Evolutionary conservation across 495 filamentous ascomycete species (phyloP).

Genomic region (Aspergillus funiculosus): DNA sequence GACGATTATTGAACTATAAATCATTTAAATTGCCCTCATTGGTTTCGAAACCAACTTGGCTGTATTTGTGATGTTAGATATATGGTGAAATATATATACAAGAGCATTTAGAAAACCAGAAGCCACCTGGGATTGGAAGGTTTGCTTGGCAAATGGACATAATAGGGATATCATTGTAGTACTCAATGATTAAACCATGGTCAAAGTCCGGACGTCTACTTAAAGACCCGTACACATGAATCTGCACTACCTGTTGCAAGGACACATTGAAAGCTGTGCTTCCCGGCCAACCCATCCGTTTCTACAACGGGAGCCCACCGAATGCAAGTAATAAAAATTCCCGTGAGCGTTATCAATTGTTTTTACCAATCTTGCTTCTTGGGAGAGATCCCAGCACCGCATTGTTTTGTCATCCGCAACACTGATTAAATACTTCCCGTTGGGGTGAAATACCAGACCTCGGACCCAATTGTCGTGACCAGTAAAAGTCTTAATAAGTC

Average conservation of each 20-base stretch:
- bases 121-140: no score
- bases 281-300: conserved; percentile 34
- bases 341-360: conserved; percentile 68
- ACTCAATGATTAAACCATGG: no score
- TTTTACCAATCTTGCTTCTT: conserved; percentile 88
- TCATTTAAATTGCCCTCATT: no score
- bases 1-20: neutral
- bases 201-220: no score
- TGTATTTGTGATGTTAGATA: no score
- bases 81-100: no score
- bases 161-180: no score
- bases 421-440: conserved; percentile 84
- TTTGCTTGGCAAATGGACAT: no score
- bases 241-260: conserved; percentile 54
- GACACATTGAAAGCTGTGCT: conserved; percentile 48
- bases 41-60: no score
- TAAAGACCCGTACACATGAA: conserved; percentile 12
- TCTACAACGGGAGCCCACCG: conserved; percentile 79
- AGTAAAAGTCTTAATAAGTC: conserved; percentile 74
- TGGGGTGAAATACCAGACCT: conserved; percentile 82
- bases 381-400: conserved; percentile 87
- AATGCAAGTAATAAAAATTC: conserved; percentile 79
- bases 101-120: no score
- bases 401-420: conserved; percentile 87
- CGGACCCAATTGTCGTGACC: conserved; percentile 98